Evolutionary conservation across 2,329 filamentous ascomycete species (phyloP), one percentile per base, ranked within the genome.

Genomic region (Penicillium expansum): DNA sequence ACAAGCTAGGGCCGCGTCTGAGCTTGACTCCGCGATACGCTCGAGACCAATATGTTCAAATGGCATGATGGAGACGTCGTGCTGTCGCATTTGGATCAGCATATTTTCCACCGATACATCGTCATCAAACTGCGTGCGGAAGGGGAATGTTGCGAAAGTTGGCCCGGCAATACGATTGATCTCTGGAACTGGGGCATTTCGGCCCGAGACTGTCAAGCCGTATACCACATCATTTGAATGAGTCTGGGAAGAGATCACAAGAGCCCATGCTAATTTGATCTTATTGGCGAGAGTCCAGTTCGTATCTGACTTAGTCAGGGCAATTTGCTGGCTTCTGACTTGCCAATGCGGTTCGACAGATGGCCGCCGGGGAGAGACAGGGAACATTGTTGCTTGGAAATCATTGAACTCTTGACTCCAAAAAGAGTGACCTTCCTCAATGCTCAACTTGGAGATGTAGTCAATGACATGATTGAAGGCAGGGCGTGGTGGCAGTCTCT

Each of bases 131-230:
- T 49, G 64, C 10, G 75, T 52, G 4, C 75, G 66, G 14, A 75
- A 66, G 1, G 76, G 76, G 4, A 75, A 70, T 6, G 75, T 76
- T 5, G 74, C 68, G 16, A 78, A 70, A 0, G 74, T 73, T 6
- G 76, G 72, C 7, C 74, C 76, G 33, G 74, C 63, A 32, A 78
- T 75, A 38, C 70, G 63, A 42, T 73, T 70, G 13, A 77, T 71
- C 2, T 69, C 74, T 16, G 63, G 47, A 27, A 77, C 66, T 16
- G 71, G 65, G 11, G 72, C 70, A 29, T 74, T 71, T 3, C 76
- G 69, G 1, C 76, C 76, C 37, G 69, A 71, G n/a, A 76, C 68
- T 1, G 72, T 77, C 45, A 72, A 69, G 10, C 73, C 76, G 65
- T 74, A 78, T 1, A 75, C 49, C 5, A 76, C 70, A 53, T 77